Conservation (phyloP, 768 basidiomycete genomes). For the Hemileccinum impolitum region DNA sequence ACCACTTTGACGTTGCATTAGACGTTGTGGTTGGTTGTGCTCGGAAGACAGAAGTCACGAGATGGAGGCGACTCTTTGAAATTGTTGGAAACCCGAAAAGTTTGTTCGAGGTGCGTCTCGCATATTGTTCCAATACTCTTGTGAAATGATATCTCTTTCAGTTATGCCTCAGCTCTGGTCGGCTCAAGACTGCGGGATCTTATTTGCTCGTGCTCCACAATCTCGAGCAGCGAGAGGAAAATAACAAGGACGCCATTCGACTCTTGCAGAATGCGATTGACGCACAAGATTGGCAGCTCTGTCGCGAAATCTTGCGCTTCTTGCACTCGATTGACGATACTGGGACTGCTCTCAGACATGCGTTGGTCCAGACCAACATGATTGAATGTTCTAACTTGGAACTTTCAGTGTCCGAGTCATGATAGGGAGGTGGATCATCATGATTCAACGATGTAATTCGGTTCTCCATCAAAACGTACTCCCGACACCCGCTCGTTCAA, state of each 20-base stretch:
- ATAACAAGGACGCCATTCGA: conserved; percentile 73
- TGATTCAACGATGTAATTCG: background rate
- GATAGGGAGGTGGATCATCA: background rate
- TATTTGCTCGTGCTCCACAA: conserved; percentile 94
- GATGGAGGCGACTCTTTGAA: conserved; percentile 87
- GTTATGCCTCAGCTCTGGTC: conserved; percentile 70
- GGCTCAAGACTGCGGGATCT: conserved; percentile 84
- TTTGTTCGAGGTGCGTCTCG: conserved; percentile 76
- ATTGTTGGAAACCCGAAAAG: conserved; percentile 87
- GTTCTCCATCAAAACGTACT: background rate
- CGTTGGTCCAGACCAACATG: conserved; percentile 52
- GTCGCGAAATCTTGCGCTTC: conserved; percentile 89
- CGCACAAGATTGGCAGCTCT: conserved; percentile 84
- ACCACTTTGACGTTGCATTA: conserved; percentile 86
- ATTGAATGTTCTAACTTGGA: conserved; percentile 4
- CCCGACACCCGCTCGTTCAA: background rate
- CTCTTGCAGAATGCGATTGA: conserved; percentile 74
- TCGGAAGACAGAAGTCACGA: conserved; percentile 89
- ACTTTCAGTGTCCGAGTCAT: background rate
- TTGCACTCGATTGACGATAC: conserved; percentile 89
- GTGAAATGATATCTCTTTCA: conserved; percentile 30
- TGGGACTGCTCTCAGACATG: conserved; percentile 64
- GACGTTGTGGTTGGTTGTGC: conserved; percentile 97
- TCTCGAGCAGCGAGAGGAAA: conserved; percentile 83
- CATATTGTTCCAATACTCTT: background rate